A percentile compares a stretch with the other conserved stretches of the same genome.
Conservation (phyloP, 345 rosid genomes). For the Litchi chinensis region DNA sequence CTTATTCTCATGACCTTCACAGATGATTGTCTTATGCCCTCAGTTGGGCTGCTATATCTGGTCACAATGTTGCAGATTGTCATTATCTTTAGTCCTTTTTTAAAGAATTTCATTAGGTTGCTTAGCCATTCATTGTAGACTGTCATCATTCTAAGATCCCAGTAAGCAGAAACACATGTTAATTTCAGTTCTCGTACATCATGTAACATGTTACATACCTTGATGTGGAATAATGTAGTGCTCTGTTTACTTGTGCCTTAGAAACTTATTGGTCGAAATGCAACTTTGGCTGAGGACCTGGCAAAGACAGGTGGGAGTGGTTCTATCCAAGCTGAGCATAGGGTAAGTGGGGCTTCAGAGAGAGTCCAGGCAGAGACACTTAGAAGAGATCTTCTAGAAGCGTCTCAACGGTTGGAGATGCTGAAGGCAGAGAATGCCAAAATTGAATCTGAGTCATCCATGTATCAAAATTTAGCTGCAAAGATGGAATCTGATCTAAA, state of each 20-base stretch:
- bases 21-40: not conserved
- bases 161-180: not conserved
- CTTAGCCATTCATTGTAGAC: not conserved
- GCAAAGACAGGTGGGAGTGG: constrained; percentile 65
- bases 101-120: not conserved
- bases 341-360: constrained; percentile 53
- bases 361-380: constrained; percentile 75
- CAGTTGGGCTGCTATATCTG: not conserved
- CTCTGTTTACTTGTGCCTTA: constrained; percentile 19
- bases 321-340: constrained; percentile 54
- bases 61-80: not conserved
- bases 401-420: constrained; percentile 70
- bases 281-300: constrained; percentile 83
- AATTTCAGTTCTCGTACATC: not conserved
- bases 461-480: constrained; percentile 65
- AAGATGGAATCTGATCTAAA: constrained; percentile 86
- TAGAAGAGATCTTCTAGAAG: constrained; percentile 80
- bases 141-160: not conserved
- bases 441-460: constrained; percentile 67
- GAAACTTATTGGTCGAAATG: constrained; percentile 87
- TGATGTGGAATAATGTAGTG: constrained; percentile 3
- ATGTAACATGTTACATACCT: not conserved
- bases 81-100: not conserved
- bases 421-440: constrained; percentile 69
- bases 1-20: not conserved